Evolutionary conservation across 2,329 filamentous ascomycete species (phyloP).

Genomic region (Septoria linicola): DNA sequence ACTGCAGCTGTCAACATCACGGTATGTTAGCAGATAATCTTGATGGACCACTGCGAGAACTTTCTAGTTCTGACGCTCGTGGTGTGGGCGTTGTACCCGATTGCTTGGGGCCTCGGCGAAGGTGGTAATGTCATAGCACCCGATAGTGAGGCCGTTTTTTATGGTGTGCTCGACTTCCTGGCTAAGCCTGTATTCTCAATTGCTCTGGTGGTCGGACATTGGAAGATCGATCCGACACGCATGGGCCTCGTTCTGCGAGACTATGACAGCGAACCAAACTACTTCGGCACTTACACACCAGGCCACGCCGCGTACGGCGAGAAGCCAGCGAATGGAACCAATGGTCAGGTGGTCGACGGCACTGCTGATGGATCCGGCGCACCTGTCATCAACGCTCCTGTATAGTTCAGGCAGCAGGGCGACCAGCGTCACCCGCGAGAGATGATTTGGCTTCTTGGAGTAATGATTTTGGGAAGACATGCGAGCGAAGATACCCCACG

Average conservation of each 20-base stretch:
- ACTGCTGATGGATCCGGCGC: conserved; percentile 5
- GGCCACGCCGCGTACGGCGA: conserved; percentile 1
- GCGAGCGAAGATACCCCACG: conserved; percentile 4
- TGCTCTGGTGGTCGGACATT: conserved; percentile 58
- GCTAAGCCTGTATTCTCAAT: conserved; percentile 61
- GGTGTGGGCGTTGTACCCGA: conserved; percentile 62
- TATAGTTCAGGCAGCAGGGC: too few species aligned
- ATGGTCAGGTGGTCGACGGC: conserved; percentile 1
- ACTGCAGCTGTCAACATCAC: conserved; percentile 56
- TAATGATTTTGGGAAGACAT: neutral
- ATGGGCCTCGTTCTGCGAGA: conserved; percentile 52
- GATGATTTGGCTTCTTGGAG: conserved; percentile 3
- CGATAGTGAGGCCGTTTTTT: conserved; percentile 64
- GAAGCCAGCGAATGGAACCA: conserved; percentile 8
- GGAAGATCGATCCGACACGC: conserved; percentile 55
- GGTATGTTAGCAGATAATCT: conserved; percentile 46
- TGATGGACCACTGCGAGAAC: too few species aligned
- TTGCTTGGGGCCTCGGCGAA: conserved; percentile 60
- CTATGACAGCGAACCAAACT: conserved; percentile 20
- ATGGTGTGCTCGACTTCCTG: conserved; percentile 62
- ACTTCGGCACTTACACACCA: conserved; percentile 2
- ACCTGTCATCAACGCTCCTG: neutral
- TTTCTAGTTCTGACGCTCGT: conserved; percentile 53
- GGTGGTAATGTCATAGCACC: conserved; percentile 63
- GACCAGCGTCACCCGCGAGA: too few species aligned